A percentile compares a stretch with the other conserved stretches of the same genome.
phyloP scores from a whole-genome alignment of 305 asterid genomes.

The Withania somnifera region DNA sequence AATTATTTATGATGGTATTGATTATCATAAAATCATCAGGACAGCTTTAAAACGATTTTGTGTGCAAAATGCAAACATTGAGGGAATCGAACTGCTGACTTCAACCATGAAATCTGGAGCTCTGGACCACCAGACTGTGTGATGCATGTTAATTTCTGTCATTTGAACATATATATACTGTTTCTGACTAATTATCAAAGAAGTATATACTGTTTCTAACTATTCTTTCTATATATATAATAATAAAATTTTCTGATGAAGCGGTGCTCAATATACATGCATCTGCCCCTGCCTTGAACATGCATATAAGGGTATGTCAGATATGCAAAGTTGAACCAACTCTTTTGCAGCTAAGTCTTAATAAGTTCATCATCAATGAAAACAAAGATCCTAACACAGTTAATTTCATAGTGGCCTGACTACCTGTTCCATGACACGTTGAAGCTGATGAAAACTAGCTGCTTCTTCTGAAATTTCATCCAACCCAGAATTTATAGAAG shows the following conservation, averaged over 20 bases:
- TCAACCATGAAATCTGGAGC: neutral
- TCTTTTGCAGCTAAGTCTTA: neutral
- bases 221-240: neutral
- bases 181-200: neutral
- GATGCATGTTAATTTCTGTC: neutral
- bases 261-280: neutral
- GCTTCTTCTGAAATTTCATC: slow-evolving; percentile 64
- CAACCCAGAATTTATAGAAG: slow-evolving; percentile 36
- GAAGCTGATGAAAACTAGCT: slow-evolving; percentile 79
- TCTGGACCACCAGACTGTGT: neutral
- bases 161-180: neutral
- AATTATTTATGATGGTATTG: neutral
- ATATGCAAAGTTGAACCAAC: neutral
- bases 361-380: neutral
- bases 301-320: neutral
- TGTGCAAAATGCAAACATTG: neutral
- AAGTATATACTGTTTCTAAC: neutral
- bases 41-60: neutral
- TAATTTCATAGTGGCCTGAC: neutral
- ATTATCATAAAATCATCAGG: neutral
- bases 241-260: neutral
- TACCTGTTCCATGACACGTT: slow-evolving; percentile 74
- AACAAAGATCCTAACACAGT: neutral
- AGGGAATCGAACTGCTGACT: neutral
- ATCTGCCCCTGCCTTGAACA: neutral